A percentile compares a stretch with the other conserved stretches of the same genome.
Conservation (phyloP, 2,329 filamentous ascomycete genomes). For the Hypoxylon sp. region DNA sequence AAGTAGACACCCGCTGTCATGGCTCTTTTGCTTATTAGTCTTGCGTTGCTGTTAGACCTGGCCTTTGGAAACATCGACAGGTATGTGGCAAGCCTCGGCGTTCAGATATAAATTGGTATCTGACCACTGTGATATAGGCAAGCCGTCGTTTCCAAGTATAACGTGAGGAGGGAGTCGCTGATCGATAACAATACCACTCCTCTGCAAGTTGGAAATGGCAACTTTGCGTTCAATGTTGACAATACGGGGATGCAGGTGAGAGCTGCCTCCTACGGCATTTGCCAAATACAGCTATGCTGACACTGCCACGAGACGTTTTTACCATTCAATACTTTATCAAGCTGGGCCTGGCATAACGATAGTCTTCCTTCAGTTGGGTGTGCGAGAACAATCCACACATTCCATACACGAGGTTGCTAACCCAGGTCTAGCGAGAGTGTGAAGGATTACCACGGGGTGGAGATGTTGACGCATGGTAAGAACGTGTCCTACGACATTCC, state of each 20-base stretch:
- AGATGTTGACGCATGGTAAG: constrained; percentile 47
- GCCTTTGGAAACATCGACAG: constrained; percentile 26
- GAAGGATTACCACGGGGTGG: constrained; percentile 47
- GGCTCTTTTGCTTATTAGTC: constrained; percentile 6
- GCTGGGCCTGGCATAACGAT: constrained; percentile 45
- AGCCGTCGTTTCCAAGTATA: constrained; percentile 36
- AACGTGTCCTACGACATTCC: constrained; percentile 51
- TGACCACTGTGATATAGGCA: constrained; percentile 22
- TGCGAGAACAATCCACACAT: background rate
- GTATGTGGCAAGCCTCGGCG: constrained; percentile 1
- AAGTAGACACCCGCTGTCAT: too few species aligned
- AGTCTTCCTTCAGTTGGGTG: constrained; percentile 49
- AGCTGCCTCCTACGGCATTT: too few species aligned
- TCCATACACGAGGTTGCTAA: background rate
- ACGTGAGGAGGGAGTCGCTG: constrained; percentile 36
- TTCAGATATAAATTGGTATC: background rate
- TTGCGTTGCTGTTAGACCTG: constrained; percentile 8
- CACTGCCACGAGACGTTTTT: constrained; percentile 34
- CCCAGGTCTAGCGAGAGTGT: constrained; percentile 37
- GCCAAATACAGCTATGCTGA: background rate
- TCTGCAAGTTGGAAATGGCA: constrained; percentile 43
- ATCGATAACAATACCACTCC: constrained; percentile 42
- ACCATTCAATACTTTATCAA: constrained; percentile 43
- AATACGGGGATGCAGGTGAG: constrained; percentile 43
- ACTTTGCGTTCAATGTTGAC: constrained; percentile 45